phyloP scores from a whole-genome alignment of 1,284 basidiomycete species.

The Ustilago tritici region DNA sequence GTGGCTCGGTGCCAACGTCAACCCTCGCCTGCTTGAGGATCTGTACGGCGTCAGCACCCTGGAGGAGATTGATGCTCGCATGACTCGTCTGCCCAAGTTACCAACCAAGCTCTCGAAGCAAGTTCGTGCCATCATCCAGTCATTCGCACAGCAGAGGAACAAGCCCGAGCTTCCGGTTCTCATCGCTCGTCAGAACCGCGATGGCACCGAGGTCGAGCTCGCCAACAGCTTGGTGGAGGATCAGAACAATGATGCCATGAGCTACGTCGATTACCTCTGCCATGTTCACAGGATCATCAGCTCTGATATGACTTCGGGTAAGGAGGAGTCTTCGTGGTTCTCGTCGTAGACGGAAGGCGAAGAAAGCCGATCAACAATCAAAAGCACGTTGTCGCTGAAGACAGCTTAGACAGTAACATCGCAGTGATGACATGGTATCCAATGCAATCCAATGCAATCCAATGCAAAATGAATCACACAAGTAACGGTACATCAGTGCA shows the following conservation, averaged over 20 bases:
- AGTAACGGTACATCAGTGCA: background rate
- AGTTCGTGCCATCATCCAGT: conserved; percentile 83
- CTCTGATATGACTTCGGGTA: conserved; percentile 58
- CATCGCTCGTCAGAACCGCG: conserved; percentile 90
- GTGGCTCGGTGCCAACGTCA: conserved; percentile 88
- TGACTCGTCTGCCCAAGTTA: conserved; percentile 80
- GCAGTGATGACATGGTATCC: background rate
- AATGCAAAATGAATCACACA: background rate
- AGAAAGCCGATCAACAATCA: background rate
- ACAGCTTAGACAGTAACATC: background rate
- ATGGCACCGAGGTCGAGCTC: conserved; percentile 93
- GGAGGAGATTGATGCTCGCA: conserved; percentile 78
- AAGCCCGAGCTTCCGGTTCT: conserved; percentile 78
- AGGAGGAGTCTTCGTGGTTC: conserved; percentile 55
- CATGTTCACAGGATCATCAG: conserved; percentile 68
- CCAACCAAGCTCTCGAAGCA: conserved; percentile 84
- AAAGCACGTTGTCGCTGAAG: background rate
- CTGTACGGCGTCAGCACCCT: conserved; percentile 87
- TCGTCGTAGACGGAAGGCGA: conserved; percentile 18
- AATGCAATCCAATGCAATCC: conserved; percentile 2
- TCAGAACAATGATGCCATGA: conserved; percentile 91
- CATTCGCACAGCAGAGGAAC: conserved; percentile 77
- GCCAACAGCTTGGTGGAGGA: conserved; percentile 97
- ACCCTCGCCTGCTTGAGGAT: conserved; percentile 84
- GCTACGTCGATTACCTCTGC: conserved; percentile 69